Base-by-base conservation (phyloP, 805 yeast species). In the Kregervanrija delftensis region DNA sequence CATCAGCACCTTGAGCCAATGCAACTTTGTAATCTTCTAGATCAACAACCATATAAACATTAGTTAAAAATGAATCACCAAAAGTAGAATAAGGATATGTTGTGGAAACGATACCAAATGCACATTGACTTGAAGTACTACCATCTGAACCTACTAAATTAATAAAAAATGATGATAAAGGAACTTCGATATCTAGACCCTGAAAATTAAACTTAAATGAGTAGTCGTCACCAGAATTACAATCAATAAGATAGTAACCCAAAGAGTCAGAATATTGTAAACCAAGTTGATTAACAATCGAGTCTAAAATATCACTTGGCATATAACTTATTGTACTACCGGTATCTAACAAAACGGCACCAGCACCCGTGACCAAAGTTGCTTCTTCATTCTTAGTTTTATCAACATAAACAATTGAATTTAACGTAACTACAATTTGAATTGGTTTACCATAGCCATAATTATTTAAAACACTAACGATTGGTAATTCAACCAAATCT, bases 31-130 rank as follows among this genome's bases (percentile, higher is more conserved):
- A 52, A 37, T 67, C 63, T 4, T 77, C 79, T 39, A 79, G 56
- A 58, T 80, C 82, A 46, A 69, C 80, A 39, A 77, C 82, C 35
- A 72, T 67, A 52, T 79, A 79, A 1, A 75, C 76, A 30, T 71
- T 59, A 47, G 74, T 65, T 45, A 80, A 56, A 59, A 80, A 74
- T 5, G 73, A 63, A 56, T 77, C 82, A 40, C 85, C 85, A 13
- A 77, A 58, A 8, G 72, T 68, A 5, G 48, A 43, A 45, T 67
- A 61, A 2, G 62, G 46, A 28, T 64, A 65, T 43, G 61, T 65
- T 9, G 59, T 54, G 5, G 58, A 49, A 28, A 64, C 49, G 4
- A 77, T 47, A 6, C 75, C 79, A 34, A 77, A 51, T 6, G 68
- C 72, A 63, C 83, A 79, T 17, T 64, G 56, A 3, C 56, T 51